Conservation (phyloP, 176 grass and related monocot genomes). For the Tillandsia fasciculata region DNA sequence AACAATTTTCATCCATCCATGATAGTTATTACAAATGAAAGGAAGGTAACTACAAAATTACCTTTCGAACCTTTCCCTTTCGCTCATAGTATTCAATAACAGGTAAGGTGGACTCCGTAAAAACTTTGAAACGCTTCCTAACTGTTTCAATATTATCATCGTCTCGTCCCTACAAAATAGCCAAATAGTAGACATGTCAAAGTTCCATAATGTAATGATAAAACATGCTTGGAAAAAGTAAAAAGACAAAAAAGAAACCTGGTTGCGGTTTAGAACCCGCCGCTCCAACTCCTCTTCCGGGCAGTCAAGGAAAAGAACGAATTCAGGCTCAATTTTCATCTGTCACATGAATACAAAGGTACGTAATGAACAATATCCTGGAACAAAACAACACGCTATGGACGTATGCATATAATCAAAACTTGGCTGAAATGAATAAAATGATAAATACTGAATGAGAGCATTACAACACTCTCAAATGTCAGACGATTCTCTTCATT, state of each 20-base stretch:
- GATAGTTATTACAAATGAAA: not conserved
- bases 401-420: not conserved
- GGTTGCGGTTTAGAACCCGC: slow-evolving; percentile 37
- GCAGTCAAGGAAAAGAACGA: slow-evolving; percentile 65
- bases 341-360: slow-evolving; percentile 9
- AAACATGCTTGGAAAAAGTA: not conserved
- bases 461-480: slow-evolving; percentile 53
- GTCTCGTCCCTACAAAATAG: slow-evolving; percentile 29
- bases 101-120: slow-evolving; percentile 36
- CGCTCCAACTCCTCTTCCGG: slow-evolving; percentile 45
- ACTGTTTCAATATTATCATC: slow-evolving; percentile 49
- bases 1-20: not conserved
- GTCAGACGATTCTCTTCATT: slow-evolving; percentile 48
- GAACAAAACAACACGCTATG: slow-evolving; percentile 4
- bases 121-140: slow-evolving; percentile 37
- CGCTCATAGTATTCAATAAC: slow-evolving; percentile 40
- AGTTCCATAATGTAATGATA: not conserved
- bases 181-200: not conserved
- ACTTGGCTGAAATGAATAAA: not conserved
- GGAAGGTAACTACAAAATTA: slow-evolving; percentile 2
- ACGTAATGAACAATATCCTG: not conserved
- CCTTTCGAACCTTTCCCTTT: slow-evolving; percentile 37
- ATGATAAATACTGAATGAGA: not conserved
- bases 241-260: slow-evolving; percentile 21
- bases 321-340: slow-evolving; percentile 59